Base-by-base conservation (phyloP, 1,139 yeast species). In the Candida sojae region DNA sequence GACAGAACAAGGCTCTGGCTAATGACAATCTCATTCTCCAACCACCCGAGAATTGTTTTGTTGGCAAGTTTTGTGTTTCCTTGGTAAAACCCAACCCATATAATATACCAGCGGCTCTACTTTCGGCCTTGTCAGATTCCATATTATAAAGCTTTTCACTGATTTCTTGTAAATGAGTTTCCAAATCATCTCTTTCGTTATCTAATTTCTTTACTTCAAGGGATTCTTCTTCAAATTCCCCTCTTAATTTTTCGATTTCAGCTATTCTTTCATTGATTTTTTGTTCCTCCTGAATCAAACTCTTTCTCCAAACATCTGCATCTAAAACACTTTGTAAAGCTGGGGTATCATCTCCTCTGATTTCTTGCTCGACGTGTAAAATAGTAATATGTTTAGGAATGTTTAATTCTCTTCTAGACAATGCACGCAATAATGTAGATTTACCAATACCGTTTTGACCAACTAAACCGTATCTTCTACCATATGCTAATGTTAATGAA, bases 371-470 rank as follows among this genome's bases (percentile, higher is more conserved):
- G 49, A 93, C 99, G 62, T 93, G 97, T 56, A 93, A 77, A 70
- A 93, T 89, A 2, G 98, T 88, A 54, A 93, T 91, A 66, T 93
- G 98, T 59, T 89, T 90, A 13, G 99, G 98, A 57, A 93, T 87
- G 50, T 90, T 84, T 57, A 93, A 77, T 66, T 93, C 99, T 80
- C 99, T 86, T 66, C 96, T 83, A 0, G 97, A 86, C 47, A 93
- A 75, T 0, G 99, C 99, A 59, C 90, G 80, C 61, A 93, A 76
- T 49, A 93, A 73, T 0, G 99, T 93, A 39, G 98, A 92, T 66
- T 93, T 93, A 85, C 99, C 99, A 60, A 95, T 91, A 91, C 99
- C 99, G 73, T 93, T 93, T 65, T 92, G 96, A 69, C 99, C 99
- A 42, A 93, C 96, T 50, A 93, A 75, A 82, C 99, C 99, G 59